Evolutionary conservation across 345 rosid species (phyloP).

Genomic region (Salix suchowensis): DNA sequence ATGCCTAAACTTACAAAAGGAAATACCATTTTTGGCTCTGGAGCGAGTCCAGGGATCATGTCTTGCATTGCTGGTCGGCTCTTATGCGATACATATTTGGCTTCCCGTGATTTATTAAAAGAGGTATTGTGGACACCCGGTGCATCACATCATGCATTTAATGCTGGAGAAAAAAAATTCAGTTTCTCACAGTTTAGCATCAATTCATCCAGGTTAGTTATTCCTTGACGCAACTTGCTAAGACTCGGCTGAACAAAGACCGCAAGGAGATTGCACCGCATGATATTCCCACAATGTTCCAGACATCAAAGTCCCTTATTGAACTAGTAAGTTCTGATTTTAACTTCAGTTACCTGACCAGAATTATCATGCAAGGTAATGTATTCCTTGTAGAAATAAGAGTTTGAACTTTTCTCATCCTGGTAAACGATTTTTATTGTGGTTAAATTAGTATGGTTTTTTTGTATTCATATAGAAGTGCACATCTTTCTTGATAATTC

Average conservation of each 20-base stretch:
- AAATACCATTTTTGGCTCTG: conserved; percentile 68
- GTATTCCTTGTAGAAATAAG: no score
- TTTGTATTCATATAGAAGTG: neutral
- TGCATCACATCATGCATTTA: conserved; percentile 11
- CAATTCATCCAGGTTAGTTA: conserved; percentile 78
- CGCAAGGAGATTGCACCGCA: conserved; percentile 81
- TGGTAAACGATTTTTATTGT: neutral
- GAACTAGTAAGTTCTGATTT: conserved; percentile 69
- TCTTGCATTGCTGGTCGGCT: conserved; percentile 95
- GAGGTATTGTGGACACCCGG: conserved; percentile 48
- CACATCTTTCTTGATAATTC: neutral
- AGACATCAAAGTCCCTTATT: conserved; percentile 61
- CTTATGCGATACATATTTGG: conserved; percentile 83
- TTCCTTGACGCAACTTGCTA: conserved; percentile 89
- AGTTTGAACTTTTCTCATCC: neutral
- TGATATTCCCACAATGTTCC: conserved; percentile 78
- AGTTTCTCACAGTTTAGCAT: conserved; percentile 21
- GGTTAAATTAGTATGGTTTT: neutral
- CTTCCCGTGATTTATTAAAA: conserved; percentile 83
- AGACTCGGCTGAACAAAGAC: conserved; percentile 80
- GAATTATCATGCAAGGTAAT: neutral
- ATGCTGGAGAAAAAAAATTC: conserved; percentile 15
- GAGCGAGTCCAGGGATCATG: conserved; percentile 93
- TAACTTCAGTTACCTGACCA: neutral
- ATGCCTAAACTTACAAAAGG: conserved; percentile 91